Conservation (phyloP, 75 land plant species). For the Sequoiadendron giganteum region DNA sequence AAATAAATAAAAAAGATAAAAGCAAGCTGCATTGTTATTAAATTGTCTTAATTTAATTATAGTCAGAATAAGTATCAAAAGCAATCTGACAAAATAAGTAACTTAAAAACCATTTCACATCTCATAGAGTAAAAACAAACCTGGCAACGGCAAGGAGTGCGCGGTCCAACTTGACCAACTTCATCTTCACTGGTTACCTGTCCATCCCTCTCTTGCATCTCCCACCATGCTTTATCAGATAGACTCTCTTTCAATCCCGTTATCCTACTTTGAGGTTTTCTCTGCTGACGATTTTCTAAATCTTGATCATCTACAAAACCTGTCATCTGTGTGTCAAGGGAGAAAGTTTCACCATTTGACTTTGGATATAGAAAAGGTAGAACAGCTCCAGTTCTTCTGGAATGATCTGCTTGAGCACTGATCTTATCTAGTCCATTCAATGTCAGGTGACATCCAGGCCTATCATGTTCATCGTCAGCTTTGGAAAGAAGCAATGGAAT, state of each 20-base stretch:
- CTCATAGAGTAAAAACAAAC: slow-evolving; percentile 21
- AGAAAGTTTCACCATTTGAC: slow-evolving; percentile 39
- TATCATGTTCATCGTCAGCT: slow-evolving; percentile 41
- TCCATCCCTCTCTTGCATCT: slow-evolving; percentile 64
- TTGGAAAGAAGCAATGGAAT: slow-evolving; percentile 82
- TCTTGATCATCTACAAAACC: slow-evolving; percentile 75
- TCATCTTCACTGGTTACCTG: slow-evolving; percentile 45
- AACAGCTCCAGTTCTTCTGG: slow-evolving; percentile 18
- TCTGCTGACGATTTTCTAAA: slow-evolving; percentile 8
- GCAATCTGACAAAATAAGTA: background rate
- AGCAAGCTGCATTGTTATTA: background rate
- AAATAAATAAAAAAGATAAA: background rate
- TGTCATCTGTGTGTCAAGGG: slow-evolving; percentile 68
- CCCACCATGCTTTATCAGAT: slow-evolving; percentile 76
- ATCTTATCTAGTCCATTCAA: slow-evolving; percentile 23
- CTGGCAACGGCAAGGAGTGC: slow-evolving; percentile 77
- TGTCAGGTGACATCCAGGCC: slow-evolving; percentile 19
- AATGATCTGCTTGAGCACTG: slow-evolving; percentile 21
- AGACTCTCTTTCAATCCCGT: background rate
- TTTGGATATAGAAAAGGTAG: slow-evolving; percentile 39
- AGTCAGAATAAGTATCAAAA: background rate
- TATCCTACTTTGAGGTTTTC: slow-evolving; percentile 14
- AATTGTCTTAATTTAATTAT: background rate
- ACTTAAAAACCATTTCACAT: background rate
- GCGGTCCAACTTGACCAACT: slow-evolving; percentile 79